Evolutionary conservation across 768 basidiomycete species (phyloP).

Genomic region (Lyophyllum shimeji): DNA sequence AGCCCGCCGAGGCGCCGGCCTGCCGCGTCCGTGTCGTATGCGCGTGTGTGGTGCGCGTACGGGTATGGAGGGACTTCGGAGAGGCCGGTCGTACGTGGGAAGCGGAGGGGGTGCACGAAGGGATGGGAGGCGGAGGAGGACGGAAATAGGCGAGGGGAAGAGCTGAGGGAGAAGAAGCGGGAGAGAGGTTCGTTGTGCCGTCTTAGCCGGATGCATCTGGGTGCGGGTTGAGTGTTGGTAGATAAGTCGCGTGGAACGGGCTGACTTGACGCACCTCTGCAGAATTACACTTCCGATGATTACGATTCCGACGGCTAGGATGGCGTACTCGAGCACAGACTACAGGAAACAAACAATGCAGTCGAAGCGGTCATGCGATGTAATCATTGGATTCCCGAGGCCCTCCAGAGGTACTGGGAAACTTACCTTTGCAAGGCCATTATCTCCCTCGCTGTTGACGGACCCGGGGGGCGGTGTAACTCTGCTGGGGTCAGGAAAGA

Average conservation of each 20-base stretch:
- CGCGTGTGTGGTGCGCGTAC: slow-evolving; percentile 25
- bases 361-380: background rate
- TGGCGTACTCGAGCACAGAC: slow-evolving; percentile 30
- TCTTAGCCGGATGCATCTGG: slow-evolving; percentile 12
- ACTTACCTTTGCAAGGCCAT: slow-evolving; percentile 25
- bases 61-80: slow-evolving; percentile 18
- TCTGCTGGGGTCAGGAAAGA: slow-evolving; percentile 25
- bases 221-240: background rate
- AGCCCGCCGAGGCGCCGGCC: slow-evolving; percentile 33
- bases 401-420: background rate
- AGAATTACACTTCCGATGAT: slow-evolving; percentile 22
- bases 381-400: background rate
- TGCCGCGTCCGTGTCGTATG: slow-evolving; percentile 35
- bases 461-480: slow-evolving; percentile 9
- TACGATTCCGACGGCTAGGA: slow-evolving; percentile 24
- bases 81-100: slow-evolving; percentile 22
- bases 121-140: background rate
- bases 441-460: slow-evolving; percentile 1
- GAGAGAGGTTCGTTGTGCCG: slow-evolving; percentile 12
- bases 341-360: slow-evolving; percentile 6
- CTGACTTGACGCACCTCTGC: slow-evolving; percentile 19
- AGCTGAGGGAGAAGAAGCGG: slow-evolving; percentile 13
- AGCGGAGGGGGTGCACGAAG: slow-evolving; percentile 4
- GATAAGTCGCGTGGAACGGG: background rate
- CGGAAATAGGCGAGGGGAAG: background rate